Conservation (phyloP, 371 early-diverging fungal genomes). For the Chytridium lagenaria region DNA sequence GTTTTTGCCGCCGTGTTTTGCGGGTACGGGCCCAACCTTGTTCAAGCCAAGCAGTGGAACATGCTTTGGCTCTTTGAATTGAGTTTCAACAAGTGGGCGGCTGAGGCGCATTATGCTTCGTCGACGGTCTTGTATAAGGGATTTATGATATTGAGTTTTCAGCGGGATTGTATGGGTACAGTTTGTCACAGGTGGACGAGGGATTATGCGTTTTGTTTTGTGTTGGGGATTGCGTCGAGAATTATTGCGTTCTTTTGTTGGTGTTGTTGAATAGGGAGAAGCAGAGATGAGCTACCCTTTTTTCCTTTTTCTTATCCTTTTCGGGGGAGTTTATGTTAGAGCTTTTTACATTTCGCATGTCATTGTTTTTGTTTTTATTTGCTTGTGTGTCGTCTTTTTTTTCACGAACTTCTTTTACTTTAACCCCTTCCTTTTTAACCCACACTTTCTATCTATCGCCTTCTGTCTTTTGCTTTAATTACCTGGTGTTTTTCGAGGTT, state of each 20-base stretch:
- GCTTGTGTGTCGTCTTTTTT: too few relatives aligned
- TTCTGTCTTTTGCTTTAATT: too few relatives aligned
- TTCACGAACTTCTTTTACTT: too few relatives aligned
- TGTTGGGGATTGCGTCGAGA: conserved; percentile 42
- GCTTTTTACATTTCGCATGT: too few relatives aligned
- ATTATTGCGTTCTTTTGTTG: conserved; percentile 46
- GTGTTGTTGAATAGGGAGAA: conserved; percentile 48
- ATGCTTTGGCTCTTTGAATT: conserved; percentile 44
- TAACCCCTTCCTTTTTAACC: too few relatives aligned
- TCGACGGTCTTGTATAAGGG: neutral
- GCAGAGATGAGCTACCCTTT: conserved; percentile 40
- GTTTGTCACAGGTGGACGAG: conserved; percentile 28
- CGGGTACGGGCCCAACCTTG: conserved; percentile 45
- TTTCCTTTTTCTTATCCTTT: too few relatives aligned
- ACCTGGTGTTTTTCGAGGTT: too few relatives aligned
- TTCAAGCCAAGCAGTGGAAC: conserved; percentile 34
- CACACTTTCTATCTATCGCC: too few relatives aligned
- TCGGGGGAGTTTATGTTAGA: too few relatives aligned
- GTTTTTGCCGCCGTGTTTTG: conserved; percentile 49
- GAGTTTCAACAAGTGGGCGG: conserved; percentile 47
- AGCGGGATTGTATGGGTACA: conserved; percentile 43
- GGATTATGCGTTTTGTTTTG: conserved; percentile 43
- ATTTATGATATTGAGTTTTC: conserved; percentile 15
- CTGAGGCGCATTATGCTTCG: conserved; percentile 40
- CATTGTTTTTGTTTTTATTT: too few relatives aligned